A percentile compares a stretch with the other conserved stretches of the same genome.
These are phyloP conservation scores for Heritiera fomes DNA, from an alignment of 345 rosid species.

Conservation along the genomic window DNA sequence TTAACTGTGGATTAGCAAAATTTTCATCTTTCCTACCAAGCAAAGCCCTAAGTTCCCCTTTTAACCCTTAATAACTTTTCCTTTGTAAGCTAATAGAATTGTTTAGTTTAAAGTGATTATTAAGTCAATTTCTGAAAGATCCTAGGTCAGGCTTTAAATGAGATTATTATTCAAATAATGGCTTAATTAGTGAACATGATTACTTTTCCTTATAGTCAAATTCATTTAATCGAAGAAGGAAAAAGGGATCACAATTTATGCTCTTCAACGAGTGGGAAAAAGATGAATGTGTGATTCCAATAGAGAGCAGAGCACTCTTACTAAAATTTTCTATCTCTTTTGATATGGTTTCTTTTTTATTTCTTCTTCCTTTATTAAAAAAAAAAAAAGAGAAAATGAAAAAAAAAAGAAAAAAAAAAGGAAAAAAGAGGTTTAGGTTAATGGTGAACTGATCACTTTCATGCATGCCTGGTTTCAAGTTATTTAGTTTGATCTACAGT, in stretches of 20 bases:
- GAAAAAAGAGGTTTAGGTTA: neutral
- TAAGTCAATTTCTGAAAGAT: neutral
- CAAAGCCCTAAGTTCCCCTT: neutral
- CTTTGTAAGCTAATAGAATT: too few relatives aligned
- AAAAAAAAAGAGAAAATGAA: neutral
- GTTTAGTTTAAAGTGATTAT: too few relatives aligned
- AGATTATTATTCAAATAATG: neutral
- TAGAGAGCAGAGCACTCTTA: neutral
- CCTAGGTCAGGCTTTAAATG: neutral
- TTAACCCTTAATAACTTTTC: neutral
- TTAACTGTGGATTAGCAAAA: too few relatives aligned
- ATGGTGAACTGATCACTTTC: neutral
- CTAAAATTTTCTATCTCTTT: neutral
- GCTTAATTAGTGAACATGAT: neutral
- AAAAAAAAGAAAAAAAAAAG: neutral
- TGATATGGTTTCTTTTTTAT: neutral
- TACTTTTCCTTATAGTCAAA: neutral
- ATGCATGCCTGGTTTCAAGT: conserved; percentile 1
- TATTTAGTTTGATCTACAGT: neutral
- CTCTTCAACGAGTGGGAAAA: neutral
- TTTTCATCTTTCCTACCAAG: too few relatives aligned
- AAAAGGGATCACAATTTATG: neutral
- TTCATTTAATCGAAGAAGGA: neutral
- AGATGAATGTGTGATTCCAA: neutral
- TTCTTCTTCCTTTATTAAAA: neutral